Percentiles rank a stretch among this genome's conserved stretches.
These are phyloP conservation scores for Phytophthora podocarpi DNA, from an alignment of 352 stramenopile genomes.

Conservation along the genomic window DNA sequence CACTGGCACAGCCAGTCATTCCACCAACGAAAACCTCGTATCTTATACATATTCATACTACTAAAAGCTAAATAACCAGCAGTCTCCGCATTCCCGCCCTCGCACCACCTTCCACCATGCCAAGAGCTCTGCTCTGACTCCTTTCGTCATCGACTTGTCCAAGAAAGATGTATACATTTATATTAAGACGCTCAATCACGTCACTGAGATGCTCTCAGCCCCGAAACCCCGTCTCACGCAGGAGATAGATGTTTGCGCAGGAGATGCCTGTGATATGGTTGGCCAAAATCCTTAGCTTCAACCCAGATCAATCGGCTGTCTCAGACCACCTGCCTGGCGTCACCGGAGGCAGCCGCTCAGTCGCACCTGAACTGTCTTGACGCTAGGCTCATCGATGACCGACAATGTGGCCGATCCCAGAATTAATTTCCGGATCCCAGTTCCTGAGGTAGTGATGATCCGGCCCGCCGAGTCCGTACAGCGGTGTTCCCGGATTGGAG, in stretches of 20 bases:
- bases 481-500: no score
- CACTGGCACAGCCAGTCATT: neutral
- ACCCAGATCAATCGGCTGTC: no score
- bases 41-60: neutral
- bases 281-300: no score
- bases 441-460: no score
- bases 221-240: neutral
- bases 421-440: no score
- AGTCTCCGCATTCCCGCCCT: neutral
- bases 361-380: no score
- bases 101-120: neutral
- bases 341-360: no score
- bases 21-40: neutral
- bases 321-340: no score
- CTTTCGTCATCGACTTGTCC: neutral
- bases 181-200: neutral
- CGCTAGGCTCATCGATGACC: no score
- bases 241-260: neutral
- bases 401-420: no score
- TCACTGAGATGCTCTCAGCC: neutral
- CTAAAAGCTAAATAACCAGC: neutral
- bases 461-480: no score
- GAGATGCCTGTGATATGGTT: no score
- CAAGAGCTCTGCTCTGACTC: neutral
- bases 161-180: neutral